Percentiles rank a stretch among this genome's conserved stretches.
These are phyloP conservation scores for Millerago galiae DNA, from an alignment of 805 yeast species.

Conservation along the genomic window DNA sequence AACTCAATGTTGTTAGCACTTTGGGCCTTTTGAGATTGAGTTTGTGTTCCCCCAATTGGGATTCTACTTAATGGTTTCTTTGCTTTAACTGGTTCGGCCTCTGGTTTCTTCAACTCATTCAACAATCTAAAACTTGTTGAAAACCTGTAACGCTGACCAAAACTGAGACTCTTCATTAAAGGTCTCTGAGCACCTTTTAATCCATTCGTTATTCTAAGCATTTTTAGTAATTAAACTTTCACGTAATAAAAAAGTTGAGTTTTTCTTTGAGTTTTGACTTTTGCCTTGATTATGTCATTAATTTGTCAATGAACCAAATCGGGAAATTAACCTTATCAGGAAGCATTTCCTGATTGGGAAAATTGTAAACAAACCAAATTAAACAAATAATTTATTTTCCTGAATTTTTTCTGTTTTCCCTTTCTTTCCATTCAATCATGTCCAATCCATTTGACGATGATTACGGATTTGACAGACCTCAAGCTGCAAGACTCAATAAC, in stretches of 20 bases:
- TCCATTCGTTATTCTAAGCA: neutral
- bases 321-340: neutral
- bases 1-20: constrained; percentile 53
- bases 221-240: no score
- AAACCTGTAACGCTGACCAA: constrained; percentile 1
- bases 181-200: neutral
- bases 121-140: constrained; percentile 14
- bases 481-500: constrained; percentile 12
- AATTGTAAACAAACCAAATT: constrained; percentile 17
- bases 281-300: neutral
- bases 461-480: constrained; percentile 18
- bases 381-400: neutral
- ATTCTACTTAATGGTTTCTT: constrained; percentile 73
- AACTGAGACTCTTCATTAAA: no score
- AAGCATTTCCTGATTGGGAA: constrained; percentile 13
- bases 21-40: constrained; percentile 26
- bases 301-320: neutral
- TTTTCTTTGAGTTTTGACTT: no score
- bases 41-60: constrained; percentile 58
- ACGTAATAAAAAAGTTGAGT: no score
- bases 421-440: constrained; percentile 7
- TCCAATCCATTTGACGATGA: constrained; percentile 26
- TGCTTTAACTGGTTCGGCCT: constrained; percentile 8
- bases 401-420: neutral
- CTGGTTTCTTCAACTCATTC: constrained; percentile 13